Evolutionary conservation across 352 stramenopile genomes (phyloP), one percentile per base, ranked within the genome.

Genomic region (Phytophthora nicotianae): DNA sequence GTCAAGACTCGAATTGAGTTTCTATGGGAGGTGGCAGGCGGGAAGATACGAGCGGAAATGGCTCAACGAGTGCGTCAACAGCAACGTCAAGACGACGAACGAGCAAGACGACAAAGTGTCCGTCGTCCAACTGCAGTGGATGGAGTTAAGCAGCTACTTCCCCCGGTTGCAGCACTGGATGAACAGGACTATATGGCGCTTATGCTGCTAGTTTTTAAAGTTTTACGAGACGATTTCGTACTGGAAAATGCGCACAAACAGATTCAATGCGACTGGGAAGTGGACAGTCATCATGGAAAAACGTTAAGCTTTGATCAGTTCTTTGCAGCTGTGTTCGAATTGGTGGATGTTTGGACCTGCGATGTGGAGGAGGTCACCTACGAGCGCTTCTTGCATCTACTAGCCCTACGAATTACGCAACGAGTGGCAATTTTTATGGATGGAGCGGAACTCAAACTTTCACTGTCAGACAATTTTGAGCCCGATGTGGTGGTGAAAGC

Each of bases 291-390:
- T 33, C 76, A 87, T 37, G 71, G 77, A 4, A 54, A 74, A n/a
- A 58, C 57, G 5, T 70, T 93, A 23, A 76, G 29, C 13, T 83
- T 82, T 26, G 79, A 90, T 6, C 75, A 88, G 50, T 93, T 93
- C 58, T 86, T 81, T 60, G 56, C 73, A 0, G 80, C 85, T 0
- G 27, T 93, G 1, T 93, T 93, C 40, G 85, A 93, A 53, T 68
- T 93, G 20, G 85, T 93, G 5, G 82, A 93, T 38, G 57, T 93
- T 8, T 93, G 85, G 85, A 93, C 85, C 1, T 93, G 85, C 66
- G 85, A 93, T 60, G 75, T 90, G 11, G 50, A 87, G 35, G 81
- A 93, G 50, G 20, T 20, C 14, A 91, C 82, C 9, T 93, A 93
- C 60, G 68, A 71, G 26, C 70, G 78, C 14, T 93, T 91, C 35